phyloP scores from a whole-genome alignment of 78 protist genomes.

The Planoprotostelium fungivorum region DNA sequence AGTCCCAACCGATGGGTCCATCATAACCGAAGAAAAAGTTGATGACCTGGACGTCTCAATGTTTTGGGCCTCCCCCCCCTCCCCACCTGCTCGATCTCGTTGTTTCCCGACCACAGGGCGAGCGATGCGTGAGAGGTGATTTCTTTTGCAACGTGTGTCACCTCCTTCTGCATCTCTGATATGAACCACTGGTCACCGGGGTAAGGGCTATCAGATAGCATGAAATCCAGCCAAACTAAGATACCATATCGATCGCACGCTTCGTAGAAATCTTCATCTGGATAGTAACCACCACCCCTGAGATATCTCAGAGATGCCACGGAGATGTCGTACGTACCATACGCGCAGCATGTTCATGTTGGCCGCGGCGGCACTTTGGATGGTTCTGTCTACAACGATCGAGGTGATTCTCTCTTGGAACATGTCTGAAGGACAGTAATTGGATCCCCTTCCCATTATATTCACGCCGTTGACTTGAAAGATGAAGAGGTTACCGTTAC shows the following conservation, averaged over 20 bases:
- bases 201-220: conserved; percentile 77
- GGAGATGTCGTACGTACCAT: conserved; percentile 30
- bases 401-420: conserved; percentile 25
- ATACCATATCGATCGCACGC: conserved; percentile 62
- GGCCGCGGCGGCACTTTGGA: conserved; percentile 1
- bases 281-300: conserved; percentile 63
- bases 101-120: conserved; percentile 80
- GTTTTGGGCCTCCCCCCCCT: too few species aligned
- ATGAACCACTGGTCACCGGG: conserved; percentile 73
- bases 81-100: conserved; percentile 86
- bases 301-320: too few species aligned
- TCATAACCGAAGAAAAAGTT: too few species aligned
- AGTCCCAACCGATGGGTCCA: conserved; percentile 12
- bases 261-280: conserved; percentile 33
- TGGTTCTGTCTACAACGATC: neutral
- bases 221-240: conserved; percentile 82
- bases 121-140: conserved; percentile 60
- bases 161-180: conserved; percentile 40
- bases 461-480: conserved; percentile 22
- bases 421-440: conserved; percentile 52
- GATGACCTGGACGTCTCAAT: too few species aligned
- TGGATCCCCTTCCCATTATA: conserved; percentile 54
- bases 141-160: conserved; percentile 11
- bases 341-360: conserved; percentile 55
- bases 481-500: conserved; percentile 11